Base-by-base conservation (phyloP, 139 green algal species). In the Chlamydomonas asymmetrica region DNA sequence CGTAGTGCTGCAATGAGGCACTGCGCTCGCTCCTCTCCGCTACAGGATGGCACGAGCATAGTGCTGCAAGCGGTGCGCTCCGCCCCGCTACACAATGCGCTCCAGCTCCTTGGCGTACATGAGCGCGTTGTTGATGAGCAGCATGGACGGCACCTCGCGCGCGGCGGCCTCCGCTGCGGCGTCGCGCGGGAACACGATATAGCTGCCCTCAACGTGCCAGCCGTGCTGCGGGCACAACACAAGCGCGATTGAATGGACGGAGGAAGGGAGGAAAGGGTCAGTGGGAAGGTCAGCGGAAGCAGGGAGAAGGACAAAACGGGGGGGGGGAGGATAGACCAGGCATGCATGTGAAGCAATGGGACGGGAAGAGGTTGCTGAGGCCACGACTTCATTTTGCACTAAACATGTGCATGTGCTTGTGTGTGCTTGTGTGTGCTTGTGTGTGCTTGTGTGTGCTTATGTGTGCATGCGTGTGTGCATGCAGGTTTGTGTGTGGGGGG, bases 71-170 rank as follows among this genome's bases (percentile, higher is more conserved):
- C 57, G 32, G 22, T 29, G 9, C 57, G 9, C 2, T 32, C 43
- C 29, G 5, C 4, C 7, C 56, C 3, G 25, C 85, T 73, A 97
- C 4, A 98, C 94, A 66, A 98, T 98, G 59, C 95, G 89, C 84
- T 98, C 95, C 35, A 98, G 78, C 85, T 98, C 95, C 75, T 92
- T 91, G 8, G 95, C 95, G 72, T 98, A 98, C 41, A 92, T 82
- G 35, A 99, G 82, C 10, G 91, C 83, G 71, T 98, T 88, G 35
- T 88, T 88, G 75, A 99, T 98, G 37, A 98, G 69, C 23, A 89
- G 84, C 68, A 94, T 45, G 16, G 75, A 75, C 16, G 81, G 75
- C 40, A 82, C 13, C 22, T 78, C 78, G 63, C 39, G 39, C 31
- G 59, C 50, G 7, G 49, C 69, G 31, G 66, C 52, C 23, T 69